These are phyloP conservation scores for Rhizophagus clarus DNA, from an alignment of 192 early-diverging fungal genomes.

Conservation along the genomic window DNA sequence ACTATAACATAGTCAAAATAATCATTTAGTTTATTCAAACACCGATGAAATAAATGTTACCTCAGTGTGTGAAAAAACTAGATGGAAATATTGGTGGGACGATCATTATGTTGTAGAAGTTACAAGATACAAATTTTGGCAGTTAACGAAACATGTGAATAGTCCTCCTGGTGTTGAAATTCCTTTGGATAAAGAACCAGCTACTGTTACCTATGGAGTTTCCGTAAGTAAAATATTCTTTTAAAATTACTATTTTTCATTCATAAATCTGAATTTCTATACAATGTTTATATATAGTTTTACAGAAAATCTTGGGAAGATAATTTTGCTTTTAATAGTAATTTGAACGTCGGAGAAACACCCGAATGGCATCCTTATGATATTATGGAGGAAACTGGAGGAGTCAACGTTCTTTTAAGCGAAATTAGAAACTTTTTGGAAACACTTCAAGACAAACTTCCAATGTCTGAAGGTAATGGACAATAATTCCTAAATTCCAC, in stretches of 20 bases:
- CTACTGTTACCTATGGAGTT: constrained; percentile 17
- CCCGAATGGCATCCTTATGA: constrained; percentile 41
- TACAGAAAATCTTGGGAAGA: constrained; percentile 43
- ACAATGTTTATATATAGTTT: constrained; percentile 1
- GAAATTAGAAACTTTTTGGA: constrained; percentile 22
- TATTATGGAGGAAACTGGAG: constrained; percentile 28
- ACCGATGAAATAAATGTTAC: constrained; percentile 34
- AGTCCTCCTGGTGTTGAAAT: constrained; percentile 16
- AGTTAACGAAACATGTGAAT: background rate
- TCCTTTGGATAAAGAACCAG: background rate
- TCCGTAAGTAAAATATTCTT: constrained; percentile 9
- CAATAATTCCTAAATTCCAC: background rate
- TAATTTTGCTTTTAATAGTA: constrained; percentile 40
- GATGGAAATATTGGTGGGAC: constrained; percentile 43
- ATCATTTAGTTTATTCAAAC: constrained; percentile 35
- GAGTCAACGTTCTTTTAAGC: background rate
- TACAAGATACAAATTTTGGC: constrained; percentile 45
- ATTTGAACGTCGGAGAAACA: constrained; percentile 39
- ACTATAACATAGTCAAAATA: constrained; percentile 16
- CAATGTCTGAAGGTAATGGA: background rate
- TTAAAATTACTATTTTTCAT: background rate
- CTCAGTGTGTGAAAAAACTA: constrained; percentile 39
- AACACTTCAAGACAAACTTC: background rate
- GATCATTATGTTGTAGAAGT: constrained; percentile 44
- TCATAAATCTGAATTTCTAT: background rate